Base-by-base conservation (phyloP, 306 rosid genomes). In the Cicer yamashitae region DNA sequence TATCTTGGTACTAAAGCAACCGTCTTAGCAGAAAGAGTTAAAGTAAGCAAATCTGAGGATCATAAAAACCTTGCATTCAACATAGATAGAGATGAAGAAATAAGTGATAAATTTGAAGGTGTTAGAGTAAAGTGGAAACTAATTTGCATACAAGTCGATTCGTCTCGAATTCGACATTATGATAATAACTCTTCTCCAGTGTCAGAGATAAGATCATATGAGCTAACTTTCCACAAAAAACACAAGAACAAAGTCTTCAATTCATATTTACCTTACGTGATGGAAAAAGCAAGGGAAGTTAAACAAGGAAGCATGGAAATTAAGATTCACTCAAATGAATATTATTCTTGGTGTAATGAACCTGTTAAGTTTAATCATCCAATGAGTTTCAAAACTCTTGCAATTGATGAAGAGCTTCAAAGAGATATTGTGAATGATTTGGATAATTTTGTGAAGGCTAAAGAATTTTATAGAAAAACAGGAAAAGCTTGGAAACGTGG, bases 401-500 rank as follows among this genome's bases (percentile, higher is more conserved):
- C 88, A 58, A 77, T 84, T 76, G 86, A 86, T 56, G 67, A 71
- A 14, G 70, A 47, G 68, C 74, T 72, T 10, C 87, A 84, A 76
- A 65, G 61, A 50, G 87, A 70, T 3, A 30, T 88, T 67, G 6
- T 80, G 12, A 78, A 77, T 3, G 88, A 88, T 56, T 82, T 88
- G 81, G 84, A 86, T 22, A 77, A 59, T 9, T 88, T 86, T 66
- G 51, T 82, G 54, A 64, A 25, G 10, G 64, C 84, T 18, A 84
- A 43, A 34, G 84, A 82, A 8, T 88, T 74, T 34, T 88, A 88
- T 6, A 20, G 41, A 14, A 82, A 82, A 71, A 75, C 84, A 0
- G 90, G 87, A 12, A 88, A 78, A 67, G 84, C 87, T 8, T 86
- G 93, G 90, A 89, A 88, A 78, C 53, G 92, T 6, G 93, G 89